Evolutionary conservation across 768 basidiomycete species (phyloP).

Genomic region (Termitomyces titanicus): DNA sequence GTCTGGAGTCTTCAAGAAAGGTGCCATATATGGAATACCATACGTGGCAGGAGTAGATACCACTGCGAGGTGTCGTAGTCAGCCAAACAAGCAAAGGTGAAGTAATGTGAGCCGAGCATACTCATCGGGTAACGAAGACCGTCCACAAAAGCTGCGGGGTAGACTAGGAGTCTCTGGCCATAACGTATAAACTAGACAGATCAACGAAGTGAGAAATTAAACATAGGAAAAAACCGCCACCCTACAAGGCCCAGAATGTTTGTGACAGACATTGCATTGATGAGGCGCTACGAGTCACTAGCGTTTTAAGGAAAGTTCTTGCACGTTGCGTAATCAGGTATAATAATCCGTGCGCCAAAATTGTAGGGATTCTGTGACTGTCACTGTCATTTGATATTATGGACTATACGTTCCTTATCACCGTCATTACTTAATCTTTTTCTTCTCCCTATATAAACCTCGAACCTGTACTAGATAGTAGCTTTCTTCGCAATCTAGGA

Average conservation of each 20-base stretch:
- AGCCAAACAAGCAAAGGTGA: background rate
- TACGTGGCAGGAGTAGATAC: conserved; percentile 1
- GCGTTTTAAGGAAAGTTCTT: too few species aligned
- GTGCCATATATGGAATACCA: conserved; percentile 11
- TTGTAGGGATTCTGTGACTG: too few species aligned
- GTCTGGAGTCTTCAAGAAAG: conserved; percentile 12
- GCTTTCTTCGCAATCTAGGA: too few species aligned
- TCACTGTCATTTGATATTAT: too few species aligned
- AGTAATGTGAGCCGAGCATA: background rate
- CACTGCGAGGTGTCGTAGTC: background rate
- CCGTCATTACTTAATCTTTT: too few species aligned
- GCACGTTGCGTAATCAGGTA: too few species aligned
- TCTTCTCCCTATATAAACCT: too few species aligned
- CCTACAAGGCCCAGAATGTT: background rate
- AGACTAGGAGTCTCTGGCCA: conserved; percentile 14
- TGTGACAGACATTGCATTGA: background rate
- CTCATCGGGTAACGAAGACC: background rate
- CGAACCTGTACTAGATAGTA: too few species aligned
- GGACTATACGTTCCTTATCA: too few species aligned
- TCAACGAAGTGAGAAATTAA: background rate
- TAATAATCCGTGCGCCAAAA: too few species aligned
- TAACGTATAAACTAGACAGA: conserved; percentile 9
- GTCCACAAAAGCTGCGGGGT: conserved; percentile 12
- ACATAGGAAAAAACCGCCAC: background rate
- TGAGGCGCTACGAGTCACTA: too few species aligned